phyloP scores from a whole-genome alignment of 805 yeast genomes.

The Lipomyces yamanashiensis region DNA sequence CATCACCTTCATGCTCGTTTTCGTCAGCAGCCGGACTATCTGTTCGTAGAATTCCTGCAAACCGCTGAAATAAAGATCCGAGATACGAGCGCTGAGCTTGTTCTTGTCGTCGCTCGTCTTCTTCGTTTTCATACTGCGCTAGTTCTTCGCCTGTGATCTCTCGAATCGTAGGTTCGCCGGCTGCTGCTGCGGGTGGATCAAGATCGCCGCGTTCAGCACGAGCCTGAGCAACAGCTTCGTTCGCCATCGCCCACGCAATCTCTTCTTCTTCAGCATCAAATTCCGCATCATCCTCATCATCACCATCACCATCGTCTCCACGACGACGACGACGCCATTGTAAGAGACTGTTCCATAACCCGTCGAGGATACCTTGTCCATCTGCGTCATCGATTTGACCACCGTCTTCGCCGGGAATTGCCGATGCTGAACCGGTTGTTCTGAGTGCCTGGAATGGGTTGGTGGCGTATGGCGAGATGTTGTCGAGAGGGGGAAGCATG shows the following conservation, averaged over 20 bases:
- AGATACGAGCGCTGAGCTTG: neutral
- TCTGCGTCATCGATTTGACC: conserved; percentile 16
- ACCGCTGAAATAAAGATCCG: conserved; percentile 3
- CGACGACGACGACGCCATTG: conserved; percentile 26
- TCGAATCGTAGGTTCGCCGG: neutral
- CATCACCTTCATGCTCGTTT: conserved; percentile 3
- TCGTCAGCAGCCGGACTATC: conserved; percentile 1
- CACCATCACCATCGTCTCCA: neutral
- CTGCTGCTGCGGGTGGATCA: neutral
- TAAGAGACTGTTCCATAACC: conserved; percentile 26
- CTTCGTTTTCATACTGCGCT: conserved; percentile 8
- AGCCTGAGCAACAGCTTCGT: conserved; percentile 8
- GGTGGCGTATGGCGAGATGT: conserved; percentile 35
- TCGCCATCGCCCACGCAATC: conserved; percentile 18
- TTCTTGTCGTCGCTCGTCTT: neutral
- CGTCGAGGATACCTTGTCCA: conserved; percentile 20
- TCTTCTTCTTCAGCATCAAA: conserved; percentile 14
- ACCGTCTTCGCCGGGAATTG: neutral
- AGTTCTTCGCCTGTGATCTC: conserved; percentile 1
- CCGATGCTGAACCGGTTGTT: conserved; percentile 1
- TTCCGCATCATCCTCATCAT: conserved; percentile 3
- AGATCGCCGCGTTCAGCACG: neutral
- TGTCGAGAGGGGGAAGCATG: conserved; percentile 39
- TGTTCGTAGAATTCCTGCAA: neutral
- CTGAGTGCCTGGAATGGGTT: conserved; percentile 7